Evolutionary conservation across 2,329 filamentous ascomycete species (phyloP), one percentile per base, ranked within the genome.

Genomic region (Botryotinia convoluta): DNA sequence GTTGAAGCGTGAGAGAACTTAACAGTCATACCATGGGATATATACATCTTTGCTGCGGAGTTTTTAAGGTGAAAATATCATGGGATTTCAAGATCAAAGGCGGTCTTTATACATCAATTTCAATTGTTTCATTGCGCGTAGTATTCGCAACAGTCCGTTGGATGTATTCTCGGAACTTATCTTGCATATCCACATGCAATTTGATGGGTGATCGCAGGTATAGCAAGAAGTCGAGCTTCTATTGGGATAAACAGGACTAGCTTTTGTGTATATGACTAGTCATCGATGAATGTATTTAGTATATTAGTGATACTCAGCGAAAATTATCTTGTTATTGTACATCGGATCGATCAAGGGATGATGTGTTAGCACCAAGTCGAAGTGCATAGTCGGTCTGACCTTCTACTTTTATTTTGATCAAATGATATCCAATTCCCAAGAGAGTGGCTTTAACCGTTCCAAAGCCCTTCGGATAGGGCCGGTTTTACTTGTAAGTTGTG

Each of bases 231-330:
- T n/a, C 22, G 48, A 29, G 48, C 65, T 68, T 57, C 35, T 42
- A 42, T 68, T 68, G 65, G 65, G 48, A 68, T 68, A 68, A 39
- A 57, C 26, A 42, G 26, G 26, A 54, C 48, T 57, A 18, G 48
- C 65, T 57, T 68, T 68, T 54, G 48, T 68, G 48, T 29, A 32
- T 39, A 54, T 54, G 29, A 39, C 35, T 54, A 67, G 45, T 39
- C 14, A 8, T 29, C 29, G 35, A 35, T 57, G 48, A 57, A 68
- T 20, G 48, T 68, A 18, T 29, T 14, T 67, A 51, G 35, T 29
- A 57, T 57, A 10, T 54, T 68, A 42, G 48, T 42, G 65, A 68
- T 32, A 42, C 35, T 68, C 35, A 54, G 48, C 65, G 48, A 42
- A 42, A 57, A 57, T 26, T 20, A 57, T 42, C 26, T 42, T 37